Evolutionary conservation across 306 rosid genomes (phyloP).

Genomic region (Geum urbanum): DNA sequence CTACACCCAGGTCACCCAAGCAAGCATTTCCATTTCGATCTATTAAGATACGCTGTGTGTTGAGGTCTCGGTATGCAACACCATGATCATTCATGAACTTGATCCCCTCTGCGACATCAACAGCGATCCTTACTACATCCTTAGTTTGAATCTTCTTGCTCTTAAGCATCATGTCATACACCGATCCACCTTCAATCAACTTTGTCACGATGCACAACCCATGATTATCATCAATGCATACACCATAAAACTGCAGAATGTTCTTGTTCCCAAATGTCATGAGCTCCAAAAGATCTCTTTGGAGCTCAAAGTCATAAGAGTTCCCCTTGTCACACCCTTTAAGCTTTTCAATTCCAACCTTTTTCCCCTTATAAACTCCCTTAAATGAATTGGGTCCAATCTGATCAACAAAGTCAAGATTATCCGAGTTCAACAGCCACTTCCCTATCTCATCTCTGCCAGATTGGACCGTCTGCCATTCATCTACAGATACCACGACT

Average conservation of each 20-base stretch:
- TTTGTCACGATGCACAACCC: constrained; percentile 86
- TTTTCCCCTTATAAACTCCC: constrained; percentile 80
- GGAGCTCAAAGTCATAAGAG: constrained; percentile 75
- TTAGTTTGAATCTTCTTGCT: constrained; percentile 71
- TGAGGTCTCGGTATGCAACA: constrained; percentile 79
- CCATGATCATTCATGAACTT: constrained; percentile 87
- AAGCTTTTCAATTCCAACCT: constrained; percentile 85
- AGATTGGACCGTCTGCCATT: constrained; percentile 81
- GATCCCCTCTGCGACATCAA: constrained; percentile 85
- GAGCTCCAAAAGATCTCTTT: constrained; percentile 68
- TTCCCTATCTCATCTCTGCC: constrained; percentile 60
- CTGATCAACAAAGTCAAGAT: constrained; percentile 67
- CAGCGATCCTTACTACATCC: constrained; percentile 70
- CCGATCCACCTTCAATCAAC: constrained; percentile 84
- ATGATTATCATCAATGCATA: constrained; percentile 80
- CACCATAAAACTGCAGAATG: constrained; percentile 69
- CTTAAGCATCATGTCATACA: constrained; percentile 66
- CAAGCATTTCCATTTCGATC: constrained; percentile 86
- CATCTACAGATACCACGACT: constrained; percentile 64
- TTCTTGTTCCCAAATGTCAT: constrained; percentile 91
- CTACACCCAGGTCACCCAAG: constrained; percentile 86
- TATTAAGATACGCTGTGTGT: constrained; percentile 70
- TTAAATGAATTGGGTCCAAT: constrained; percentile 70
- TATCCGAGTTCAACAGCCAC: constrained; percentile 83
- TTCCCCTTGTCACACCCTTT: constrained; percentile 94